Conservation (phyloP, 305 asterid species). For the Withania somnifera region DNA sequence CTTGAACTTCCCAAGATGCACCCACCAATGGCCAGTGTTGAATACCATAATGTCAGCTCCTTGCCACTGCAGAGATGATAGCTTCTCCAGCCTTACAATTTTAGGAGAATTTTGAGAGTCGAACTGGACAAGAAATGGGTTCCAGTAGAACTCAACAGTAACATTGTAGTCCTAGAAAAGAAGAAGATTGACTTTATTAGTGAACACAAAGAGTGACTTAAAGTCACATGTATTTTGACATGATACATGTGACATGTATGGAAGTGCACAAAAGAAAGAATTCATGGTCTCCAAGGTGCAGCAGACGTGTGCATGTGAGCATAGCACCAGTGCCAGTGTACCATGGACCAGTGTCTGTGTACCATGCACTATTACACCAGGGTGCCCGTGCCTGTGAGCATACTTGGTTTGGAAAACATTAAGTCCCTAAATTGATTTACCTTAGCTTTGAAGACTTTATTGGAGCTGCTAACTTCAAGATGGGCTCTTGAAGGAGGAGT, state of each 20-base stretch:
- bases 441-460: constrained; percentile 17
- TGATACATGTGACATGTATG: not conserved
- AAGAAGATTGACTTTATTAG: not conserved
- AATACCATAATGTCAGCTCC: constrained; percentile 15
- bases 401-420: not conserved
- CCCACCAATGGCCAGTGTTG: constrained; percentile 17
- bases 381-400: not conserved
- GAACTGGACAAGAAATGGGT: constrained; percentile 15
- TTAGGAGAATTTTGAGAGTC: constrained; percentile 1
- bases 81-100: constrained; percentile 9
- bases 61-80: constrained; percentile 10
- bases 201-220: not conserved
- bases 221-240: not conserved
- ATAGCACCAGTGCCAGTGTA: not conserved
- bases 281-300: not conserved
- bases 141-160: constrained; percentile 17
- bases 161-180: constrained; percentile 9
- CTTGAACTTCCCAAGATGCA: constrained; percentile 11
- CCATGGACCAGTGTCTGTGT: not conserved
- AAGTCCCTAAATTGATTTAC: not conserved
- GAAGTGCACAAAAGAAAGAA: not conserved
- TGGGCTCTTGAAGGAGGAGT: constrained; percentile 13
- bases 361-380: not conserved
- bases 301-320: not conserved
- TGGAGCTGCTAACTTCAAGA: constrained; percentile 2